phyloP scores from a whole-genome alignment of 1,139 yeast genomes.

The Geotrichum candidum region DNA sequence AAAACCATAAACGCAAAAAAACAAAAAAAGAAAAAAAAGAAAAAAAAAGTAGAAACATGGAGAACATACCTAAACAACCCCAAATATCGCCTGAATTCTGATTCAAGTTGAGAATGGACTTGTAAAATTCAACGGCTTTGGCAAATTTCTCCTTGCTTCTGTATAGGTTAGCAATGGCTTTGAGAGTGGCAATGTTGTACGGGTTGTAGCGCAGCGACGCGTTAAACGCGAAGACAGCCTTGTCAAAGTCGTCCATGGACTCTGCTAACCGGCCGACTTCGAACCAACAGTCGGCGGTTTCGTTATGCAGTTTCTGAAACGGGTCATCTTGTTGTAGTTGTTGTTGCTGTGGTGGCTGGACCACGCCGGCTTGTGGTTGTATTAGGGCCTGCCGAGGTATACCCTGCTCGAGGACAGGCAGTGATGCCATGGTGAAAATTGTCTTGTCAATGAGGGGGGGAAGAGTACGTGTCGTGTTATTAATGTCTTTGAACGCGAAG shows the following conservation, averaged over 20 bases:
- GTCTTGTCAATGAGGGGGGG: not conserved
- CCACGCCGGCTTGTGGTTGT: slow-evolving; percentile 20
- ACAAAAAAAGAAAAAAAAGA: not conserved
- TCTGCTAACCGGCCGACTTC: slow-evolving; percentile 87
- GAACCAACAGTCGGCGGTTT: slow-evolving; percentile 88
- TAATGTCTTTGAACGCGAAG: not conserved
- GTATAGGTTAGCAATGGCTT: slow-evolving; percentile 81
- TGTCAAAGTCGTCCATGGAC: slow-evolving; percentile 78
- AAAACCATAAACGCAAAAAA: not conserved
- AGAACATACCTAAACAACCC: slow-evolving; percentile 61
- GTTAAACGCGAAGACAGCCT: slow-evolving; percentile 84
- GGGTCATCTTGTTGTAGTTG: slow-evolving; percentile 27
- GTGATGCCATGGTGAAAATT: not conserved
- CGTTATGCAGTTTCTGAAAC: slow-evolving; percentile 38
- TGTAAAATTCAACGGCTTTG: slow-evolving; percentile 90
- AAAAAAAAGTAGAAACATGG: not conserved
- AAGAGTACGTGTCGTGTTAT: not conserved
- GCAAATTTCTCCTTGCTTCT: slow-evolving; percentile 85
- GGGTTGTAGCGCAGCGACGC: slow-evolving; percentile 86
- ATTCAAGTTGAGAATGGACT: slow-evolving; percentile 72
- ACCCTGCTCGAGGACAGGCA: not conserved
- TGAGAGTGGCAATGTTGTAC: slow-evolving; percentile 75
- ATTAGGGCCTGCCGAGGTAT: not conserved
- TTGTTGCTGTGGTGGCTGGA: slow-evolving; percentile 21
- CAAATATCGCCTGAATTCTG: slow-evolving; percentile 94